Conservation (phyloP, 495 filamentous ascomycete species). For the Trichoderma gamsii region DNA sequence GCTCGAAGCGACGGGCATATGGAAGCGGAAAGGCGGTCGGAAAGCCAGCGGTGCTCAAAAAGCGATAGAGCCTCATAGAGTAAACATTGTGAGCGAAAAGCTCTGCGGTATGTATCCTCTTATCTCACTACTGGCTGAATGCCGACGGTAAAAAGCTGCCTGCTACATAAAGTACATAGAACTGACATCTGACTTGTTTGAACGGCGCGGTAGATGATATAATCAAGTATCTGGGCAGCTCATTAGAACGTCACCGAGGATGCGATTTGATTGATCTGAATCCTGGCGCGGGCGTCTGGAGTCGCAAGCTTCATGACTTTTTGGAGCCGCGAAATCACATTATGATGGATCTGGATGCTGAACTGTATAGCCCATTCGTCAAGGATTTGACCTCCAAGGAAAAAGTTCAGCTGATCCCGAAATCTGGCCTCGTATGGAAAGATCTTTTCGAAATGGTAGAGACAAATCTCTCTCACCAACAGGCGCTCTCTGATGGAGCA, state of each 20-base stretch:
- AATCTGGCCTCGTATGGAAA: constrained; percentile 43
- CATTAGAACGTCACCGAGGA: constrained; percentile 55
- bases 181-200: no score
- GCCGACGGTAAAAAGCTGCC: no score
- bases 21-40: not conserved
- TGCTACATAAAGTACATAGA: no score
- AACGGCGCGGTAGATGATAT: constrained; percentile 27
- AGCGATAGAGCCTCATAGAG: constrained; percentile 20
- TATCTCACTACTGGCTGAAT: not conserved
- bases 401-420: constrained; percentile 47
- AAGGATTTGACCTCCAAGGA: constrained; percentile 52
- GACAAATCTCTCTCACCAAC: constrained; percentile 46
- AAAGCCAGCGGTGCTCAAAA: not conserved
- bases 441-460: constrained; percentile 44
- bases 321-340: constrained; percentile 75
- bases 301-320: constrained; percentile 62
- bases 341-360: constrained; percentile 60
- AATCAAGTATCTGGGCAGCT: constrained; percentile 33
- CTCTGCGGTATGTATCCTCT: constrained; percentile 51
- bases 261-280: constrained; percentile 81
- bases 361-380: constrained; percentile 52
- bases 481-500: constrained; percentile 20
- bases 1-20: constrained; percentile 2
- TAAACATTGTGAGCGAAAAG: constrained; percentile 51
- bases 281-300: constrained; percentile 71